These are phyloP conservation scores for Truncatella angustata DNA, from an alignment of 2,329 filamentous ascomycete species.

Conservation along the genomic window DNA sequence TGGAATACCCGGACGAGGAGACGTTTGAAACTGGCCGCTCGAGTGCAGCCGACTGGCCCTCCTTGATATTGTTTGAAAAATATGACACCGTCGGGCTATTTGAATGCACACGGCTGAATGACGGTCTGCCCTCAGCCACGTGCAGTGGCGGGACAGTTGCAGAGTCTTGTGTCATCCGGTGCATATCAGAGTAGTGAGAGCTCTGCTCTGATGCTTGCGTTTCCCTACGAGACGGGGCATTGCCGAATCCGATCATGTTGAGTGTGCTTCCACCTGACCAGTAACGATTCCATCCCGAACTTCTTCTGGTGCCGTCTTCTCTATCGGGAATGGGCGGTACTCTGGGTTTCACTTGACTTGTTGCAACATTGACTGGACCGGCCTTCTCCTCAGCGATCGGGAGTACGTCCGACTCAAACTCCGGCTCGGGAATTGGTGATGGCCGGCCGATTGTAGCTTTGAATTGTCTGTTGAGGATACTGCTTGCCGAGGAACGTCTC, in stretches of 20 bases:
- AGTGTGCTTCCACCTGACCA: constrained; percentile 72
- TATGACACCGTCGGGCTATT: constrained; percentile 69
- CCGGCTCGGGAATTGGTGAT: constrained; percentile 31
- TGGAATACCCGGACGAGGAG: constrained; percentile 58
- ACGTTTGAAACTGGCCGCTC: constrained; percentile 53
- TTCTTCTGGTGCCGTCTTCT: constrained; percentile 52
- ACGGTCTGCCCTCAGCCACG: constrained; percentile 56
- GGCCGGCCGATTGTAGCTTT: constrained; percentile 63
- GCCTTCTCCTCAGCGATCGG: constrained; percentile 16
- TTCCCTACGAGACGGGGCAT: constrained; percentile 38
- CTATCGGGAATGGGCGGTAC: constrained; percentile 29
- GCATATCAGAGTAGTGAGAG: constrained; percentile 52
- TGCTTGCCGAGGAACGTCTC: constrained; percentile 48
- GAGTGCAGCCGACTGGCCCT: constrained; percentile 61
- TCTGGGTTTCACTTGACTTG: constrained; percentile 30
- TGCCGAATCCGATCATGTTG: constrained; percentile 62
- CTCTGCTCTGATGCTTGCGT: constrained; percentile 56
- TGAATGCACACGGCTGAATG: constrained; percentile 64
- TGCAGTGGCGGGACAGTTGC: constrained; percentile 68
- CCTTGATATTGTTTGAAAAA: constrained; percentile 49
- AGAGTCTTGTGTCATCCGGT: constrained; percentile 62
- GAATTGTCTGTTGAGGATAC: constrained; percentile 60
- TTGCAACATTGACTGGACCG: constrained; percentile 17
- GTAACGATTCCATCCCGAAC: constrained; percentile 75
- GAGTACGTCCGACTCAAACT: constrained; percentile 11